Evolutionary conservation across 768 basidiomycete genomes (phyloP), one percentile per base, ranked within the genome.

Genomic region (Phaeotremella skinneri): DNA sequence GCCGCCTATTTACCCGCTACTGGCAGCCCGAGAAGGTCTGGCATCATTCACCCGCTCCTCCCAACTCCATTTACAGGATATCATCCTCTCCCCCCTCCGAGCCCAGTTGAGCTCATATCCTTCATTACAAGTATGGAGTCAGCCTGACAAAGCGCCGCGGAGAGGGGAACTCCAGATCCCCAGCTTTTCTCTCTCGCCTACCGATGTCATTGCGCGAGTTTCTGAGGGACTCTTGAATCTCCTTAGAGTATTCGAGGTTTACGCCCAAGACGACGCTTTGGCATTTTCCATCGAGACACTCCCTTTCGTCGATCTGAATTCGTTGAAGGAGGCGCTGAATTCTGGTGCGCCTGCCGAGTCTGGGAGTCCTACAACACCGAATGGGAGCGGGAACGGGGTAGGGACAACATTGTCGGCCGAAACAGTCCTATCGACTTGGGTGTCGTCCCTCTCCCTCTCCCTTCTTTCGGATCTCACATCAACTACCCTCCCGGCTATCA

Each of bases 141-240:
- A 83, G 84, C 66, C 72, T 53, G 79, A 83, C 21, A 83, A 80
- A 63, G 73, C 78, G 4, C 81, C 80, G 14, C 79, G 77, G 5
- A 77, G 81, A 21, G 79, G 80, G 21, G 79, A 80, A 59, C 71
- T 90, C 26, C 82, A 83, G 31, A 83, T 98, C 4, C 96, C 96
- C 1, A 89, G 84, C 4, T 99, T 99, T 79, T 96, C 92, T 1
- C 81, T 97, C 13, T 90, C 89, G 9, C 93, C 92, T 0, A 94
- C 87, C 55, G 89, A 91, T 54, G 85, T 83, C 3, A 86, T 96
- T 61, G 89, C 92, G 59, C 85, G 86, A 57, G 86, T 97, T 30
- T 89, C 90, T 2, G 96, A 98, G 71, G 91, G 92, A n/a, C 79
- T 99, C 31, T 81, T 97, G 30, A 96, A 94, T 78, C 83, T 99